Evolutionary conservation across 2,329 filamentous ascomycete genomes (phyloP).

Genomic region (Thermoascus crustaceus): DNA sequence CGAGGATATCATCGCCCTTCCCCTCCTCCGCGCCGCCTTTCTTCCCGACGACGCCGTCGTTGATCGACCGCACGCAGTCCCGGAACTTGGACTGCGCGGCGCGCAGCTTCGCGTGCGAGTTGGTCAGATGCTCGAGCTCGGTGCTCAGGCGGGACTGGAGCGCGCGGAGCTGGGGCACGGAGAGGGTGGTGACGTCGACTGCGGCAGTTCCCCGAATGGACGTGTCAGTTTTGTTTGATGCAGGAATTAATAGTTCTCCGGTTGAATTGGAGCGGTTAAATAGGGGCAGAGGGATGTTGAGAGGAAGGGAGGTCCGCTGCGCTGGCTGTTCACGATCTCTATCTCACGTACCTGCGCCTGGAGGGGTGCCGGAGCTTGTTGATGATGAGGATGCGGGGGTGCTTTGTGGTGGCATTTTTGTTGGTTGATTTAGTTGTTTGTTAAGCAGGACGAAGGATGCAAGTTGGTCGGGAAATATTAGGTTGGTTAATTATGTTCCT

Average conservation of each 20-base stretch:
- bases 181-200: constrained; percentile 69
- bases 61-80: constrained; percentile 76
- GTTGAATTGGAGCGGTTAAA: too few species aligned
- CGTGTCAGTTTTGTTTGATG: background rate
- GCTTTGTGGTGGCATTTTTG: constrained; percentile 19
- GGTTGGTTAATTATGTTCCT: background rate
- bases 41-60: constrained; percentile 43
- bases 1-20: constrained; percentile 54
- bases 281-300: background rate
- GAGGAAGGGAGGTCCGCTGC: background rate
- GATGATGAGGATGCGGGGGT: constrained; percentile 19
- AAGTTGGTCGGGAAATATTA: background rate
- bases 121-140: constrained; percentile 88
- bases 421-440: constrained; percentile 4
- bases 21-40: constrained; percentile 24
- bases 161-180: constrained; percentile 73
- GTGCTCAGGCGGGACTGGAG: constrained; percentile 95
- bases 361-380: constrained; percentile 18
- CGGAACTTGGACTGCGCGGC: constrained; percentile 85
- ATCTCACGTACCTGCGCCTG: constrained; percentile 20
- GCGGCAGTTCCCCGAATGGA: too few species aligned
- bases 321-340: constrained; percentile 1
- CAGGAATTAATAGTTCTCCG: background rate
- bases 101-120: constrained; percentile 81
- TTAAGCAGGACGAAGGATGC: too few species aligned